A percentile compares a stretch with the other conserved stretches of the same genome.
phyloP scores from a whole-genome alignment of 1,139 yeast species.

The Pichia cactophila region DNA sequence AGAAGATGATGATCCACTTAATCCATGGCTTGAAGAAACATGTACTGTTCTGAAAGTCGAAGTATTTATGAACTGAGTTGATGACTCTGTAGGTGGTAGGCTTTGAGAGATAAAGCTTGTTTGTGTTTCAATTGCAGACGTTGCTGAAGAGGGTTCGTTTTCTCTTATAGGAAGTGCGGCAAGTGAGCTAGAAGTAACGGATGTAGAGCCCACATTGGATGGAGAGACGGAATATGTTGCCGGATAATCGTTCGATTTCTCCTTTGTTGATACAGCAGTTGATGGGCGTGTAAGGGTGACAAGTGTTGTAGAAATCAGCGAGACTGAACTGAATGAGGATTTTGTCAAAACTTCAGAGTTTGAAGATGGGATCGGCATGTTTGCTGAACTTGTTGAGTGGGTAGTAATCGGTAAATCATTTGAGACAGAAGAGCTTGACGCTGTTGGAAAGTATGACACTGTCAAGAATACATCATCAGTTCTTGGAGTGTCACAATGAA shows the following conservation, averaged over 20 bases:
- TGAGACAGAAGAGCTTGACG: background rate
- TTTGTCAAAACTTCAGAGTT: background rate
- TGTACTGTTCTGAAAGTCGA: background rate
- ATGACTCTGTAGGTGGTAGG: background rate
- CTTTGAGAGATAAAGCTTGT: background rate
- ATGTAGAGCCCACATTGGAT: background rate
- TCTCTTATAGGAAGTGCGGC: background rate
- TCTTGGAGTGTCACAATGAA: slow-evolving; percentile 1
- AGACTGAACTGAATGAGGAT: background rate
- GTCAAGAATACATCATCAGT: background rate
- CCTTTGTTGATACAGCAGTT: background rate
- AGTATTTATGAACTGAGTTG: background rate
- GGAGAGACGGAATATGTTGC: background rate
- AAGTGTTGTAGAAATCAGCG: background rate
- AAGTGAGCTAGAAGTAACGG: background rate
- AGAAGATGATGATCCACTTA: background rate
- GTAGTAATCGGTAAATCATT: background rate
- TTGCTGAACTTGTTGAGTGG: background rate
- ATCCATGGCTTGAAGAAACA: background rate
- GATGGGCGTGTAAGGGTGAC: background rate
- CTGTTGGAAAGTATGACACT: background rate
- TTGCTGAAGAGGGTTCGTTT: background rate
- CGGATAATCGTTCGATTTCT: background rate
- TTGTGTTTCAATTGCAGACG: background rate
- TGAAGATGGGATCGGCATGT: background rate